Conservation (phyloP, 1,284 basidiomycete species). For the Moesziomyces sp. region DNA sequence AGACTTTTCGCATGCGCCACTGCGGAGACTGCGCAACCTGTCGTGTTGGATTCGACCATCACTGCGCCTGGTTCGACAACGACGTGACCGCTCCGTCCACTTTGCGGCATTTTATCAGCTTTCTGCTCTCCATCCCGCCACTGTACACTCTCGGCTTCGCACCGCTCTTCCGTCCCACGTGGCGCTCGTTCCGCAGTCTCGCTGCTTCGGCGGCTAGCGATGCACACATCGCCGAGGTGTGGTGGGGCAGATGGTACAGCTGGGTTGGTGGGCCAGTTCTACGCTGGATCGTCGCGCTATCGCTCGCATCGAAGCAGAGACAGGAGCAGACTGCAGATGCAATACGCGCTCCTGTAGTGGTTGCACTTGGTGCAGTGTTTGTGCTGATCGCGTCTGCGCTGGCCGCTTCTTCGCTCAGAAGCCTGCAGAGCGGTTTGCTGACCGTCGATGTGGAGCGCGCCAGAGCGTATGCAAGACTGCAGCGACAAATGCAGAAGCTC, state of each 20-base stretch:
- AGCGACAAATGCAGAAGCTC: not conserved
- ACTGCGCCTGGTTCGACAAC: slow-evolving; percentile 54
- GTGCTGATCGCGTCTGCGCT: slow-evolving; percentile 21
- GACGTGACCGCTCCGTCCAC: slow-evolving; percentile 32
- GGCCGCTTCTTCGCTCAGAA: slow-evolving; percentile 9
- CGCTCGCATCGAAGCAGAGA: slow-evolving; percentile 3
- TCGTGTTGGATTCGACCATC: slow-evolving; percentile 44
- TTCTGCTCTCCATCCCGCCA: slow-evolving; percentile 28
- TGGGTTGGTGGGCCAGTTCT: slow-evolving; percentile 41
- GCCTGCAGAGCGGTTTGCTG: slow-evolving; percentile 8
- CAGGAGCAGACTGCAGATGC: not conserved
- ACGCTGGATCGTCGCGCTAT: slow-evolving; percentile 27
- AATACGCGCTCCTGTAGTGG: slow-evolving; percentile 4
- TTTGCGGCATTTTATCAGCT: slow-evolving; percentile 17
- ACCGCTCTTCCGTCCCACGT: slow-evolving; percentile 20
- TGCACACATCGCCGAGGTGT: not conserved
- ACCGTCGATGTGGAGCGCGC: slow-evolving; percentile 35
- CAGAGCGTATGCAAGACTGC: slow-evolving; percentile 12
- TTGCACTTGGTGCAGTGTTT: slow-evolving; percentile 14
- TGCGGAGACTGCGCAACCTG: slow-evolving; percentile 47
- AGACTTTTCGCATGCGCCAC: slow-evolving; percentile 28
- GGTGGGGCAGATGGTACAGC: slow-evolving; percentile 35
- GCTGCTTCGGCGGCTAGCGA: slow-evolving; percentile 4
- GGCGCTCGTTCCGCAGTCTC: slow-evolving; percentile 5
- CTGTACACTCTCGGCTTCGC: slow-evolving; percentile 15